Evolutionary conservation across 768 basidiomycete genomes (phyloP), one percentile per base, ranked within the genome.

Genomic region (Lanmaoa rubissima): DNA sequence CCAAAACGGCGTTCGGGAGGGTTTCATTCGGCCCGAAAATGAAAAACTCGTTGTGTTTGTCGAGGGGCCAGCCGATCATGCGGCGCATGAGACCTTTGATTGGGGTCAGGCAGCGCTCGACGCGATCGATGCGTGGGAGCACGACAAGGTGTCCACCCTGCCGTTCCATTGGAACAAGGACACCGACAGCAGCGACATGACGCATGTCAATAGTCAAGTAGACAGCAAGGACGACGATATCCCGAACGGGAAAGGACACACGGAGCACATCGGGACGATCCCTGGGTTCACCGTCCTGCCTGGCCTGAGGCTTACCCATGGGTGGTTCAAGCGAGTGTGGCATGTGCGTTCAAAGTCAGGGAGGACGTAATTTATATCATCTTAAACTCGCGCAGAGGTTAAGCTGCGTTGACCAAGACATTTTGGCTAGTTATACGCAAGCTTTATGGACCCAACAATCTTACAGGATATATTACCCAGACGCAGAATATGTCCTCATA

Each of bases 61-160:
- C 12, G 88, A 97, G 45, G 87, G 87, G 0, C 90, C 90, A 4
- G 61, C 74, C 7, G 76, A 80, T 26, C 74, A 64, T 41, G 66
- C 68, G 0, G 77, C 79, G 9, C 88, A 90, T 59, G 80, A 78
- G 38, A 65, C 62, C 4, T 92, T 82, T 69, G 84, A 94, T 63
- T 95, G 93, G 92, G 93, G 92, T 4, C 70, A 66, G 21, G 90
- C 87, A 1, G 82, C 85, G 0, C 55, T 94, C 1, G 72, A 78
- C 1, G 87, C 87, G 1, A 64, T 94, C 31, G 81, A 85, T 10
- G 65, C 66, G 9, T 94, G 91, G 91, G 60, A 76, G 26, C 70
- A 68, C 49, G 64, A 71, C 40, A 61, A 73, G 57, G 47, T 72
- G 14, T 53, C 61, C 46, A 54, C 66, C 2, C 40, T 73, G 2